A percentile compares a stretch with the other conserved stretches of the same genome.
Evolutionary conservation across 352 stramenopile species (phyloP).

Genomic region (Pythium monospermum): DNA sequence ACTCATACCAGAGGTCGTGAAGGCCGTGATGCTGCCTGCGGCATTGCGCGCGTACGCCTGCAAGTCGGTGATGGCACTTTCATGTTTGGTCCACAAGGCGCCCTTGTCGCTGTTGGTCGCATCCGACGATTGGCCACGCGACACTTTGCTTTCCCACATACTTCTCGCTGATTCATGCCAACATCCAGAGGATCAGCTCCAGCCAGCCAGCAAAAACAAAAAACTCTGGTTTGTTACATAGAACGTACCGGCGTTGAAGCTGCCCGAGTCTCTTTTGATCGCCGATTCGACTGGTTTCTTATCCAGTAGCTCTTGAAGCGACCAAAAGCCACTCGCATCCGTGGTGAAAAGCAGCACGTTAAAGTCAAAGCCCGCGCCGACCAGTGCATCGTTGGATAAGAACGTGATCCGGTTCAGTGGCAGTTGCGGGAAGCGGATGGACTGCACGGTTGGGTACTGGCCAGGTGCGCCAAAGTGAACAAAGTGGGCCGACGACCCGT

Average conservation of each 20-base stretch:
- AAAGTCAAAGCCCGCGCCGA: constrained; percentile 90
- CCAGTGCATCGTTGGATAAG: constrained; percentile 82
- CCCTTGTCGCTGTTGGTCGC: constrained; percentile 79
- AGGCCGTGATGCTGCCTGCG: constrained; percentile 60
- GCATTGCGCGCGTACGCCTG: constrained; percentile 50
- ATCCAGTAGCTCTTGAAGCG: constrained; percentile 69
- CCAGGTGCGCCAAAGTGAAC: constrained; percentile 75
- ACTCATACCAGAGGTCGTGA: constrained; percentile 73
- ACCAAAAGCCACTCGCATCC: constrained; percentile 76
- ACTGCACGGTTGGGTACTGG: constrained; percentile 77
- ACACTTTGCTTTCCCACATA: constrained; percentile 85
- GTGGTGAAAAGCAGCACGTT: constrained; percentile 88
- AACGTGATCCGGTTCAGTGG: constrained; percentile 86
- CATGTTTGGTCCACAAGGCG: constrained; percentile 84
- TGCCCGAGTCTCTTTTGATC: constrained; percentile 51
- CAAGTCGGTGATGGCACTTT: constrained; percentile 83
- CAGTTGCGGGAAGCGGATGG: constrained; percentile 82
- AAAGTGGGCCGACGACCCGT: constrained; percentile 90
- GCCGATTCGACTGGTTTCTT: constrained; percentile 62
- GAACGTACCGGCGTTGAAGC: constrained; percentile 60
- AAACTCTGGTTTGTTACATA: too few relatives aligned
- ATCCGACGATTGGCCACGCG: constrained; percentile 74
- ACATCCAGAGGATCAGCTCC: neutral
- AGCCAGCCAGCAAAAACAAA: too few relatives aligned
- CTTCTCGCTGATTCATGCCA: constrained; percentile 38